Conservation (phyloP, 1,139 yeast genomes). For the Blastobotrys apis region DNA sequence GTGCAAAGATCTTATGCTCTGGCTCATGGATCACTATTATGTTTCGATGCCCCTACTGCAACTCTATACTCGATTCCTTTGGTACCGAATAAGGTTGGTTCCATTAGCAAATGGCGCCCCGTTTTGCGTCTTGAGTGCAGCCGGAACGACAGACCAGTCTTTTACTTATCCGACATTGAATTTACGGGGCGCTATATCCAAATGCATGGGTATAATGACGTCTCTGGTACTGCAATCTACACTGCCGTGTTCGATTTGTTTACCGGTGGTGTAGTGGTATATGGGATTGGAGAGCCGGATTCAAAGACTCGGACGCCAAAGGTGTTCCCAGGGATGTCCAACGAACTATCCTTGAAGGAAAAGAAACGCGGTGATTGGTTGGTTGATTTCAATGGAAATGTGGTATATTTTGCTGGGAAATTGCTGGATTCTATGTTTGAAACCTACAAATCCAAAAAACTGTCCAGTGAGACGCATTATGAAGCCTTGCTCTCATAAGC, state of each 20-base stretch:
- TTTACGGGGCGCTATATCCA: constrained; percentile 5
- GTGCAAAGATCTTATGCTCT: constrained; percentile 3
- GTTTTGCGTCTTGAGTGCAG: not conserved
- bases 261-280: not conserved
- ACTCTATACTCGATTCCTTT: constrained; percentile 2
- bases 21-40: not conserved
- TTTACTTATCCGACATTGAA: not conserved
- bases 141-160: not conserved
- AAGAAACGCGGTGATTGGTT: no score
- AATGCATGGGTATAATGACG: not conserved
- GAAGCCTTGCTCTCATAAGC: no score
- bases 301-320: no score
- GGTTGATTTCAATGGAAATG: not conserved
- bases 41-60: constrained; percentile 2
- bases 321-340: no score
- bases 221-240: not conserved
- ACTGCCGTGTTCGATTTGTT: not conserved
- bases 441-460: not conserved
- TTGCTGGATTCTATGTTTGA: not conserved
- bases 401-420: not conserved
- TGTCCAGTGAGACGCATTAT: no score
- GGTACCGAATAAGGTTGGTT: not conserved
- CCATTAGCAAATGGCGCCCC: not conserved
- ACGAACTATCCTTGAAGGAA: no score
- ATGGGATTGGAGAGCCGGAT: not conserved